Evolutionary conservation across 1,284 basidiomycete genomes (phyloP).

Genomic region (Mycena citricolor): DNA sequence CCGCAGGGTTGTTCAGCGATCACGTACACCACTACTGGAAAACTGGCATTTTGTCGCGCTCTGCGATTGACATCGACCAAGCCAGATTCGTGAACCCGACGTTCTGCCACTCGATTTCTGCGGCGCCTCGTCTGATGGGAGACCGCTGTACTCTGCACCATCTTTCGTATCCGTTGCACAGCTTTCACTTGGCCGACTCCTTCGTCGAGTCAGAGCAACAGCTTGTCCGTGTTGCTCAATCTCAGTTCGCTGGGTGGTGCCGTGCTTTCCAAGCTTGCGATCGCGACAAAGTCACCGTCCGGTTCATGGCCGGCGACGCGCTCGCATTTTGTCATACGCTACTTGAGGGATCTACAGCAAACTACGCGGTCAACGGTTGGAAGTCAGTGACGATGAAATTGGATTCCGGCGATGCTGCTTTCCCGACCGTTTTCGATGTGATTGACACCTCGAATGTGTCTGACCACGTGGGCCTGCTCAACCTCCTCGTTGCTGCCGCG

Average conservation of each 20-base stretch:
- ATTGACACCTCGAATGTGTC: conserved; percentile 50
- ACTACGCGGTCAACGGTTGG: conserved; percentile 30
- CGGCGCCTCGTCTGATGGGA: conserved; percentile 26
- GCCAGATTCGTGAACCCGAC: conserved; percentile 46
- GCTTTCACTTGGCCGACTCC: conserved; percentile 46
- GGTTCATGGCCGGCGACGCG: conserved; percentile 33
- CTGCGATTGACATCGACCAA: conserved; percentile 23
- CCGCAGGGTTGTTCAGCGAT: conserved; percentile 16
- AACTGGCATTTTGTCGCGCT: conserved; percentile 40
- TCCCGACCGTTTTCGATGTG: conserved; percentile 42
- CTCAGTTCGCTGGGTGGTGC: conserved; percentile 40
- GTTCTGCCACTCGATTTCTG: conserved; percentile 41
- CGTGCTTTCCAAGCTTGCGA: conserved; percentile 27
- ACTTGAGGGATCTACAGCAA: no score
- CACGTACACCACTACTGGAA: conserved; percentile 42
- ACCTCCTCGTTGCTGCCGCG: conserved; percentile 39
- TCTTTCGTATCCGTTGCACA: conserved; percentile 42
- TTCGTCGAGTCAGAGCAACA: conserved; percentile 29
- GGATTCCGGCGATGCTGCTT: conserved; percentile 31
- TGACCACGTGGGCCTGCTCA: conserved; percentile 47
- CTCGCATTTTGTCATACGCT: conserved; percentile 32
- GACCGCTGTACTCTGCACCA: conserved; percentile 47
- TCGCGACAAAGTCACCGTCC: conserved; percentile 24
- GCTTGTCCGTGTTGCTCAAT: conserved; percentile 29
- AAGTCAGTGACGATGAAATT: conserved; percentile 34